Evolutionary conservation across 495 filamentous ascomycete genomes (phyloP).

Genomic region (Penicillium nucicola): DNA sequence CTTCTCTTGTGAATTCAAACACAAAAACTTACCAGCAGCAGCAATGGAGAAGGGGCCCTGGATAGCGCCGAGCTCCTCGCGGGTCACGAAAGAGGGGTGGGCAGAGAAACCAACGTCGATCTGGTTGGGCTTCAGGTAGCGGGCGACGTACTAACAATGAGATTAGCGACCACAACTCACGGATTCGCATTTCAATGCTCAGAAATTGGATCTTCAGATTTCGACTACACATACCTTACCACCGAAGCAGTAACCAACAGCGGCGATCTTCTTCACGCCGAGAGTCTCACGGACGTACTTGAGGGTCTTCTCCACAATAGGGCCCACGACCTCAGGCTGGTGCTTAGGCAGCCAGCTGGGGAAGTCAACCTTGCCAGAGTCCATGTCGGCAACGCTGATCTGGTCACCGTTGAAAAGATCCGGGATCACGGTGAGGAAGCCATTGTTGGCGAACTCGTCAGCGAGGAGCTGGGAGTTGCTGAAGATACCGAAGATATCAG

Average conservation of each 20-base stretch:
- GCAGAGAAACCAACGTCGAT: constrained; percentile 68
- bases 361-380: constrained; percentile 55
- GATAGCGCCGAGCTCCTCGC: constrained; percentile 72
- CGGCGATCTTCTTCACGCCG: constrained; percentile 66
- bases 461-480: constrained; percentile 77
- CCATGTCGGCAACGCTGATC: constrained; percentile 51
- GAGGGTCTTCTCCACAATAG: constrained; percentile 58
- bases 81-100: constrained; percentile 73
- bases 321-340: constrained; percentile 56
- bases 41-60: constrained; percentile 70
- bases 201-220: not conserved
- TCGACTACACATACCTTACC: constrained; percentile 31
- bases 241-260: constrained; percentile 50
- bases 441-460: constrained; percentile 79
- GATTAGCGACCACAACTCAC: not conserved
- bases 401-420: constrained; percentile 77
- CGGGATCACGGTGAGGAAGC: constrained; percentile 72
- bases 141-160: constrained; percentile 35
- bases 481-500: constrained; percentile 71
- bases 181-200: not conserved
- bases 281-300: constrained; percentile 54
- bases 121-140: constrained; percentile 44
- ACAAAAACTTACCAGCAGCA: constrained; percentile 57
- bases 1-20: not conserved
- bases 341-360: constrained; percentile 59